Evolutionary conservation across 1,284 basidiomycete genomes (phyloP), one percentile per base, ranked within the genome.

Genomic region (Psilocybe mexicana): DNA sequence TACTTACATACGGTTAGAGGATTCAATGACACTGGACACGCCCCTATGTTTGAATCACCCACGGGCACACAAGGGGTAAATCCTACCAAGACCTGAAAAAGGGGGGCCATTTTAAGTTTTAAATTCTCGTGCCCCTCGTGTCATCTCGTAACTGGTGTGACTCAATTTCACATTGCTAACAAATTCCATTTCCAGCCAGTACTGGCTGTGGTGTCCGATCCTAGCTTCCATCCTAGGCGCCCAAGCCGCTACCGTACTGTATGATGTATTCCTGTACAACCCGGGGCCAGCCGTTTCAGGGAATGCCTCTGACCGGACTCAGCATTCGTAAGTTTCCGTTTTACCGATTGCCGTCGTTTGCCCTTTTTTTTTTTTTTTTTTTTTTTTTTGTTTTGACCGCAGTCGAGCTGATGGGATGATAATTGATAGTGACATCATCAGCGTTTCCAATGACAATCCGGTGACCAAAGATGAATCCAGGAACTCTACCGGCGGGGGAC

Each of bases 201-300:
- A 91, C 67, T 93, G 88, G 88, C 57, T 90, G 8, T 92, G 90
- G 90, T 86, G 85, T 63, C 83, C 85, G n/a, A 65, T 86, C 10
- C 68, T 89, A 35, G 86, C 74, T 1, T 81, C 85, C 1, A 79
- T 87, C 58, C 56, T 79, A 28, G 87, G 86, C 36, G 83, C 79
- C 44, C 78, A 83, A 56, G 62, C 72, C 5, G 84, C 81, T 35
- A 76, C 76, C 6, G 72, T 83, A 55, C 62, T 79, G 25, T 87
- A 87, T 60, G 85, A 87, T 61, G 47, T 70, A 7, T 73, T 86
- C 45, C 55, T 87, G 58, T 84, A 79, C 65, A 75, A 77, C 38
- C 30, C 30, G 30, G 30, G 30, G 18, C 46, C 59, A 14, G 80
- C 82, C 54, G 78, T 76, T 51, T 51, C 74, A 28, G 60, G 52